Evolutionary conservation across 2,329 filamentous ascomycete genomes (phyloP), one percentile per base, ranked within the genome.

Genomic region (Dactylellina drechsleri): DNA sequence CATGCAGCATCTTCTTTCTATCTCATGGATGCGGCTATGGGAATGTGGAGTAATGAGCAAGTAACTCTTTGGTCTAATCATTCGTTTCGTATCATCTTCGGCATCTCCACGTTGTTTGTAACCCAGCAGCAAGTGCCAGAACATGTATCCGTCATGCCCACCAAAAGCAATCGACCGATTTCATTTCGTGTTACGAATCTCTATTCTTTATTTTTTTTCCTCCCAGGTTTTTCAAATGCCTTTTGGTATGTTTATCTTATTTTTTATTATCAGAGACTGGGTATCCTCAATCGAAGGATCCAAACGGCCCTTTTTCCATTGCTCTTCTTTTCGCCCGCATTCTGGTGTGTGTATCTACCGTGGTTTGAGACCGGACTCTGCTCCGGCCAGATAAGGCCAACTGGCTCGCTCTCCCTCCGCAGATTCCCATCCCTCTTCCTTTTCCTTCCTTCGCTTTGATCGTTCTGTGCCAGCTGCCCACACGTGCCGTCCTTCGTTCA

Each of bases 1-100:
- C 66, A 62, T 71, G 66, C 66, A 71, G 41, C 66, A 71, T 47
- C 66, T 70, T 61, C 52, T 70, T 66, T 56, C 61, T 41, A 40
- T 43, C 43, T 36, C 50, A 52, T 52, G 20, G 26, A 13, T 54
- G 52, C 52, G 4, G 10, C 31, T 36, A 20, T 8, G 16, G 50
- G n/a, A 54, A 36, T 10, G 52, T 54, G 52, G 52, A 54, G 52
- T n/a, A 28, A 20, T n/a, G 13, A 8, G 4, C n/a, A 47, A 18
- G 10, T 36, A 7, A 8, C 31, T 8, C 31, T 36, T 36, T 36
- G 5, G 31, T 36, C 31, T 36, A 10, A 36, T 36, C 31, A 36
- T 36, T 36, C 31, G 31, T 36, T 47, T 47, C 13, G 43, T 18
- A 47, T 47, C 43, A n/a, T 47, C 43, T 47, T 47, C 43, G 6